Percentiles rank a stretch among this genome's conserved stretches.
These are phyloP conservation scores for Aspergillus viridinutans DNA, from an alignment of 2,329 filamentous ascomycete species.

Conservation along the genomic window DNA sequence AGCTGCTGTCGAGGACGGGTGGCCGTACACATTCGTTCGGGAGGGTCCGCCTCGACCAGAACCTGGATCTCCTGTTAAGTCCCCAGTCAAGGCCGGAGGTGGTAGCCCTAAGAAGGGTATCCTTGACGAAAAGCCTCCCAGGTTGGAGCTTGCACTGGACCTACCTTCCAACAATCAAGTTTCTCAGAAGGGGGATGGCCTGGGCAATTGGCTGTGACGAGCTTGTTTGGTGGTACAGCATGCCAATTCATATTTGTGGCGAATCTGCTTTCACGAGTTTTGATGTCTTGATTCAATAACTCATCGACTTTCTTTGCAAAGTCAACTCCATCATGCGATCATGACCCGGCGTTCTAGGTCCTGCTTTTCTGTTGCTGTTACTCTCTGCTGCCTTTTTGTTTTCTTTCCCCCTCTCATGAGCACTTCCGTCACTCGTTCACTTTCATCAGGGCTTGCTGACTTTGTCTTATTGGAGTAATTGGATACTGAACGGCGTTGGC, in stretches of 20 bases:
- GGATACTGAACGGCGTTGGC: constrained; percentile 16
- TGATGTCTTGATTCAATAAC: background rate
- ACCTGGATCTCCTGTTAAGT: constrained; percentile 40
- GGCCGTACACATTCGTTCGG: constrained; percentile 76
- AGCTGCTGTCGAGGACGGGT: constrained; percentile 80
- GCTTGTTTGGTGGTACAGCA: background rate
- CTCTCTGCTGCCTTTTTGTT: constrained; percentile 9
- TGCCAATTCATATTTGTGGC: background rate
- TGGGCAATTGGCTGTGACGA: constrained; percentile 37
- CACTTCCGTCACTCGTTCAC: constrained; percentile 5
- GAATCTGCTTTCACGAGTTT: background rate
- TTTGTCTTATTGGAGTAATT: constrained; percentile 6
- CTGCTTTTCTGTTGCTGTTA: constrained; percentile 8
- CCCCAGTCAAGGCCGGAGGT: constrained; percentile 42
- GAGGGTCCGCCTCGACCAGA: constrained; percentile 43
- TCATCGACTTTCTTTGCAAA: background rate
- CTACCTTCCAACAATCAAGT: constrained; percentile 20
- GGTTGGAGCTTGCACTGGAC: constrained; percentile 50
- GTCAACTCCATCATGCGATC: constrained; percentile 4
- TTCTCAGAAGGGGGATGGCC: constrained; percentile 23
- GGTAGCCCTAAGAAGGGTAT: constrained; percentile 43
- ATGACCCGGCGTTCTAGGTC: constrained; percentile 22
- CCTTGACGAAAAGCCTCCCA: constrained; percentile 52
- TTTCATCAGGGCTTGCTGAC: background rate
- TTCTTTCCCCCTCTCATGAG: constrained; percentile 2